A percentile compares a stretch with the other conserved stretches of the same genome.
Conservation (phyloP, 179 eudicot genomes). For the Corrigiola litoralis region DNA sequence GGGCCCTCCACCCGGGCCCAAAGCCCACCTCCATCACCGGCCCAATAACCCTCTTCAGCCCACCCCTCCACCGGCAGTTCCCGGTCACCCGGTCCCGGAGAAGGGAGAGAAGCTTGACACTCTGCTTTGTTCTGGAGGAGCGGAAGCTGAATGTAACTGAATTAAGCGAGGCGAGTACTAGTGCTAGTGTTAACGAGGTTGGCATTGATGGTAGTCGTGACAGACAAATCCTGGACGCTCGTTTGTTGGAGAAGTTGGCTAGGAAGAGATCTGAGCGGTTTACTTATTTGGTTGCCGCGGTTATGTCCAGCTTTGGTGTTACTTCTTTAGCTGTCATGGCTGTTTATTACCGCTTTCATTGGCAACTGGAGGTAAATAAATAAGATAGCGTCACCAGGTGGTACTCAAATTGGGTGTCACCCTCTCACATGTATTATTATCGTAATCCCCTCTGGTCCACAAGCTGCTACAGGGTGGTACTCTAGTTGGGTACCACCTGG, state of each 20-base stretch:
- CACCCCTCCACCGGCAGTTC: slow-evolving; percentile 15
- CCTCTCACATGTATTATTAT: too few relatives aligned
- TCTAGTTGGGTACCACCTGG: too few relatives aligned
- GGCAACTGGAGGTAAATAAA: slow-evolving; percentile 80
- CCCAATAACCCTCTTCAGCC: slow-evolving; percentile 23
- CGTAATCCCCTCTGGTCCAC: too few relatives aligned
- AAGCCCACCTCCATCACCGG: slow-evolving; percentile 24
- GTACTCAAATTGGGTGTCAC: too few relatives aligned
- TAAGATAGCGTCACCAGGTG: too few relatives aligned
- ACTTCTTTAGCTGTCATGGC: slow-evolving; percentile 84
- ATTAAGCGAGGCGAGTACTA: neutral
- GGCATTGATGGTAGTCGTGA: slow-evolving; percentile 7
- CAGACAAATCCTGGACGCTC: slow-evolving; percentile 29
- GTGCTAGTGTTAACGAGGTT: slow-evolving; percentile 1
- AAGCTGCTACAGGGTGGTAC: too few relatives aligned
- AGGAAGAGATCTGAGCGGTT: slow-evolving; percentile 82
- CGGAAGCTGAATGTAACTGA: slow-evolving; percentile 14
- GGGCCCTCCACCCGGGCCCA: slow-evolving; percentile 9
- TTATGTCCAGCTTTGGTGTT: slow-evolving; percentile 81
- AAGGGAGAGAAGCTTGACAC: slow-evolving; percentile 18
- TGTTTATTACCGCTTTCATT: slow-evolving; percentile 76
- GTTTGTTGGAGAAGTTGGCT: slow-evolving; percentile 46
- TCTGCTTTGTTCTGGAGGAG: slow-evolving; percentile 51
- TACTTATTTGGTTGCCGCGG: slow-evolving; percentile 81
- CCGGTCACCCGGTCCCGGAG: slow-evolving; percentile 12